A percentile compares a stretch with the other conserved stretches of the same genome.
Evolutionary conservation across 176 grass and related monocot genomes (phyloP).

Genomic region (Coix lacrymajobi): DNA sequence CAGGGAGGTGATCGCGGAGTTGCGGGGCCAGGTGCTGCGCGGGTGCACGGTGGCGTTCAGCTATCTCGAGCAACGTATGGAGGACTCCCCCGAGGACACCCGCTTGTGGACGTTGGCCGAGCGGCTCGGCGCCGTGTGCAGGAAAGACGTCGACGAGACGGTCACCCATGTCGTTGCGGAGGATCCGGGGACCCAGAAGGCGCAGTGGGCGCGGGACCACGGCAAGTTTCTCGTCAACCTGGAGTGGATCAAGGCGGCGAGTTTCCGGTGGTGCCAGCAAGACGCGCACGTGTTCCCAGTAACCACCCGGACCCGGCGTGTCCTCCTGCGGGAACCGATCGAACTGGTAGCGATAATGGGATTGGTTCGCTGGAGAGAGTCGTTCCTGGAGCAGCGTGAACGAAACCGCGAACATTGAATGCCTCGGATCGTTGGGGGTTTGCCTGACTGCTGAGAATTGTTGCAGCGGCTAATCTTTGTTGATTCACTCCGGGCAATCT

Average conservation of each 20-base stretch:
- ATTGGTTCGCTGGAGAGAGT: no score
- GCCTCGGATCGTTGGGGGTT: no score
- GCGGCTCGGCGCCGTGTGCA: conserved; percentile 53
- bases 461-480: background rate
- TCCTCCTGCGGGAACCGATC: no score
- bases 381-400: background rate
- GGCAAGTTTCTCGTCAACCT: conserved; percentile 47
- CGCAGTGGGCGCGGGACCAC: conserved; percentile 41
- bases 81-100: conserved; percentile 17
- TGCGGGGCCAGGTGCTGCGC: conserved; percentile 34
- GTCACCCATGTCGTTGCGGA: conserved; percentile 59
- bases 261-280: conserved; percentile 44
- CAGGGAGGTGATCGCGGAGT: conserved; percentile 1
- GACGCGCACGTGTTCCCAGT: conserved; percentile 35
- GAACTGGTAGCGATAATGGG: no score
- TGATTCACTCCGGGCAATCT: background rate
- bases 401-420: background rate
- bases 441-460: background rate
- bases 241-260: conserved; percentile 43
- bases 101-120: conserved; percentile 45
- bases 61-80: conserved; percentile 11
- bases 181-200: conserved; percentile 32
- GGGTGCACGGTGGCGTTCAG: conserved; percentile 68
- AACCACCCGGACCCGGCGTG: no score
- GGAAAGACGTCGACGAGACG: conserved; percentile 24